Evolutionary conservation across 768 basidiomycete genomes (phyloP).

Genomic region (Lyophyllum atratum): DNA sequence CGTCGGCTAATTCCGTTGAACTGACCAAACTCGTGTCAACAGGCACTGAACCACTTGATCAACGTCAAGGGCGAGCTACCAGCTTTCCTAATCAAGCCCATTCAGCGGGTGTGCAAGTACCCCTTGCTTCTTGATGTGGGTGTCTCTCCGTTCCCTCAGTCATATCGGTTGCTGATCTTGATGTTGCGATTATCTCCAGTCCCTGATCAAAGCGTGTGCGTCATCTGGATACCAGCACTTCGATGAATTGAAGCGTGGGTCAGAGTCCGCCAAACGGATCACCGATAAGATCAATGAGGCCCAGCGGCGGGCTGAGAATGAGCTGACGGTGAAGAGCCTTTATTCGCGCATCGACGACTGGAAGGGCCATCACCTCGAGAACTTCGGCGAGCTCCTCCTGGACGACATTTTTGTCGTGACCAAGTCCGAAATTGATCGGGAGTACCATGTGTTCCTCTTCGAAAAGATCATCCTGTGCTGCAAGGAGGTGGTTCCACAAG

Average conservation of each 20-base stretch:
- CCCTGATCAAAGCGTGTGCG: constrained; percentile 72
- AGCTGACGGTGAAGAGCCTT: constrained; percentile 86
- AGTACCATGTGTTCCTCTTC: constrained; percentile 98
- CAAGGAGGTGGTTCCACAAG: constrained; percentile 77
- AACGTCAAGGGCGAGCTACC: constrained; percentile 91
- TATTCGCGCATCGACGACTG: constrained; percentile 91
- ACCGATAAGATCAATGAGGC: constrained; percentile 96
- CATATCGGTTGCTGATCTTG: constrained; percentile 4
- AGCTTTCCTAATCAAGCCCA: constrained; percentile 97
- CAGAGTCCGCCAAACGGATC: constrained; percentile 87
- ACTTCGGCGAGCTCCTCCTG: constrained; percentile 91
- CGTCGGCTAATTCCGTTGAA: constrained; percentile 23
- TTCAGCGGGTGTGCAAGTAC: constrained; percentile 98
- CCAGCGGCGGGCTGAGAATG: constrained; percentile 88
- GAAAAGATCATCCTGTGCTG: constrained; percentile 99
- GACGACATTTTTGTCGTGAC: constrained; percentile 96
- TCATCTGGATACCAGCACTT: constrained; percentile 65
- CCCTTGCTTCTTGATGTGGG: constrained; percentile 89
- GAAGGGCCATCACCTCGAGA: constrained; percentile 96
- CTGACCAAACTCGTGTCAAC: constrained; percentile 44
- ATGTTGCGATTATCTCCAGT: constrained; percentile 42
- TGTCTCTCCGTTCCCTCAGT: constrained; percentile 20
- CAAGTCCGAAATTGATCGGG: constrained; percentile 94
- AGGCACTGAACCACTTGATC: constrained; percentile 84
- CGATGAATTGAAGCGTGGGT: constrained; percentile 83